Conservation (phyloP, 768 basidiomycete genomes). For the Lactarius pseudohatsudake region DNA sequence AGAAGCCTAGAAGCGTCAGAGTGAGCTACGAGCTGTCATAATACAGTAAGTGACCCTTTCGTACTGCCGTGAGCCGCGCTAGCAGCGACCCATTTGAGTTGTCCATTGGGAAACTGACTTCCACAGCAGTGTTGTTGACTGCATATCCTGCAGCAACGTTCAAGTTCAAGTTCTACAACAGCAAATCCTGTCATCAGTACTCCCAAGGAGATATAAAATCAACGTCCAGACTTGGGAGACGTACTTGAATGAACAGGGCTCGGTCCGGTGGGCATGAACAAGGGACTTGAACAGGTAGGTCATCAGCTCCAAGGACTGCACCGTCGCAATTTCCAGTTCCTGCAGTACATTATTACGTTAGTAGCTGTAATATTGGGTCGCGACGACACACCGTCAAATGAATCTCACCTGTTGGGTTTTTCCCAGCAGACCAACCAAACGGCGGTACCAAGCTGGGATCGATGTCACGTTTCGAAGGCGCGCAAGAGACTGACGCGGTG, state of each 20-base stretch:
- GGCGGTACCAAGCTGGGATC: conserved; percentile 32
- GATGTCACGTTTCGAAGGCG: conserved; percentile 25
- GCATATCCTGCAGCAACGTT: conserved; percentile 37
- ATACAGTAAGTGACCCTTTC: neutral
- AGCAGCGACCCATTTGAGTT: conserved; percentile 24
- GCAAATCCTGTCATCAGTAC: neutral
- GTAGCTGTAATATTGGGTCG: neutral
- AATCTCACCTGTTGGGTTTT: conserved; percentile 29
- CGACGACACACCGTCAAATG: neutral
- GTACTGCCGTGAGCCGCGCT: conserved; percentile 29
- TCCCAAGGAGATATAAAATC: neutral
- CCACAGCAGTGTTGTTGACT: conserved; percentile 34
- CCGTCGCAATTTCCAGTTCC: conserved; percentile 42
- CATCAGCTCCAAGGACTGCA: conserved; percentile 36
- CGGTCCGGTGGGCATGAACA: conserved; percentile 42
- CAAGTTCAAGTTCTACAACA: conserved; percentile 28
- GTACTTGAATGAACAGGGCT: conserved; percentile 35
- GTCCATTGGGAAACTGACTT: conserved; percentile 33
- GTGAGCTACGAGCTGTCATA: neutral
- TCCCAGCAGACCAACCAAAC: conserved; percentile 29
- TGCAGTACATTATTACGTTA: neutral
- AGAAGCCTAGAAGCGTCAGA: conserved; percentile 7
- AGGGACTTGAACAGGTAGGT: conserved; percentile 40
- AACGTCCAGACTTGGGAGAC: conserved; percentile 5
- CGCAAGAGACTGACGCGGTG: neutral